phyloP scores from a whole-genome alignment of 2,329 filamentous ascomycete genomes.

The Cladosporium phlei region DNA sequence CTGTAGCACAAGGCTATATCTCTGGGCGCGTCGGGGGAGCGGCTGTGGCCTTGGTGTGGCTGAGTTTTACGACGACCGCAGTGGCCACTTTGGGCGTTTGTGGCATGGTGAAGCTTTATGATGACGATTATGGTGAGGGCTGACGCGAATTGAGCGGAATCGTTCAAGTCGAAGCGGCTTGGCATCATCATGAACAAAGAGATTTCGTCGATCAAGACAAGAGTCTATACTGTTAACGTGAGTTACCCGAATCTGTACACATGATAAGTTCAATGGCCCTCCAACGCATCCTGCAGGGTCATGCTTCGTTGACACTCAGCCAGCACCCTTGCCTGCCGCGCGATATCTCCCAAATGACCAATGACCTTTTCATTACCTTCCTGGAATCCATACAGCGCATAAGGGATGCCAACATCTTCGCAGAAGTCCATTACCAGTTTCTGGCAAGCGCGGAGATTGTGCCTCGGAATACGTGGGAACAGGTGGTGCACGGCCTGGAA shows the following conservation, averaged over 20 bases:
- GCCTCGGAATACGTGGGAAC: conserved; percentile 63
- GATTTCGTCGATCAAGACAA: no score
- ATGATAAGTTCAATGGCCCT: conserved; percentile 27
- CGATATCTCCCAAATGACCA: conserved; percentile 53
- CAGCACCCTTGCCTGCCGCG: conserved; percentile 57
- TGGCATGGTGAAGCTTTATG: no score
- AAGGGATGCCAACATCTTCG: conserved; percentile 59
- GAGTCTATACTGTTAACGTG: no score
- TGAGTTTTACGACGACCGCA: neutral
- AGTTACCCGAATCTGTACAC: no score
- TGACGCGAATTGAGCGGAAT: no score
- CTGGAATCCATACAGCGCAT: conserved; percentile 57
- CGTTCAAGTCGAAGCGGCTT: no score
- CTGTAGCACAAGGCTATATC: neutral
- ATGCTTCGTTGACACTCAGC: conserved; percentile 50
- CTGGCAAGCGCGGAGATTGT: conserved; percentile 61
- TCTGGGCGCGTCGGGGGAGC: neutral
- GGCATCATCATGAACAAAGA: no score
- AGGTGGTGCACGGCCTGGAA: conserved; percentile 69
- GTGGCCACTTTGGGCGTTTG: neutral
- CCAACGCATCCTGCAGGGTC: conserved; percentile 27
- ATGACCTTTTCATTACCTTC: conserved; percentile 59
- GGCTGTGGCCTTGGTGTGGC: neutral
- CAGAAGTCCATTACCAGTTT: conserved; percentile 59
- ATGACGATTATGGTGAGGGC: no score